phyloP scores from a whole-genome alignment of 1,284 basidiomycete species.

The Moesziomyces sp. region DNA sequence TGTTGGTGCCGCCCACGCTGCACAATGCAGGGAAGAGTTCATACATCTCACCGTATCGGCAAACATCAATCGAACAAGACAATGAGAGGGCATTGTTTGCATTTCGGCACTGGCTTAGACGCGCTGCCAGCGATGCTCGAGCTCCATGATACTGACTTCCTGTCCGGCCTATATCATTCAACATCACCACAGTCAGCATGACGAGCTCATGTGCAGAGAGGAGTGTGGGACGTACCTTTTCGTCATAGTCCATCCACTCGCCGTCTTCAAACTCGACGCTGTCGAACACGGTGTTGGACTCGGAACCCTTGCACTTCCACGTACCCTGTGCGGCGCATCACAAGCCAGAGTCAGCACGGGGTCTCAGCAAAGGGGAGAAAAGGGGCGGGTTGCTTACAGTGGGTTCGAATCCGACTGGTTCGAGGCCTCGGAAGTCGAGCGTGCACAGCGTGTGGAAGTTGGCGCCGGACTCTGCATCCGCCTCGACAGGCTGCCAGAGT shows the following conservation, averaged over 20 bases:
- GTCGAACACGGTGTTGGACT: slow-evolving; percentile 52
- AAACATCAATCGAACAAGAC: too few relatives aligned
- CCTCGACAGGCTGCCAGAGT: slow-evolving; percentile 41
- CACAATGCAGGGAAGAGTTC: too few relatives aligned
- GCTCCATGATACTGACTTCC: slow-evolving; percentile 61
- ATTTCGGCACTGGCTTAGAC: slow-evolving; percentile 1
- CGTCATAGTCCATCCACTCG: slow-evolving; percentile 68
- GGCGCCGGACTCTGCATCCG: slow-evolving; percentile 23
- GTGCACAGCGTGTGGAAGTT: slow-evolving; percentile 58
- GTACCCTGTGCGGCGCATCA: slow-evolving; percentile 20
- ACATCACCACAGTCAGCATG: background rate
- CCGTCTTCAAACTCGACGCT: slow-evolving; percentile 63
- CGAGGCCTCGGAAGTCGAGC: slow-evolving; percentile 63
- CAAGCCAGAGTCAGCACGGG: too few relatives aligned
- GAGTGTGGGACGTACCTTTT: slow-evolving; percentile 35
- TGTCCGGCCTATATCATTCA: slow-evolving; percentile 34
- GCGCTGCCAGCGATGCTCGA: slow-evolving; percentile 50
- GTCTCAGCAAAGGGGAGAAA: too few relatives aligned
- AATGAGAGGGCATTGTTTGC: too few relatives aligned
- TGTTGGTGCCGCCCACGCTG: too few relatives aligned
- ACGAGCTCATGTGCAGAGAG: too few relatives aligned
- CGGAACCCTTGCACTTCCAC: slow-evolving; percentile 57
- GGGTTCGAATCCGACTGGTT: slow-evolving; percentile 51
- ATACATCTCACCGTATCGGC: too few relatives aligned
- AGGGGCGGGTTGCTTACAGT: too few relatives aligned